Conservation (phyloP, 768 basidiomycete species). For the Psilocybe subaeruginosa region DNA sequence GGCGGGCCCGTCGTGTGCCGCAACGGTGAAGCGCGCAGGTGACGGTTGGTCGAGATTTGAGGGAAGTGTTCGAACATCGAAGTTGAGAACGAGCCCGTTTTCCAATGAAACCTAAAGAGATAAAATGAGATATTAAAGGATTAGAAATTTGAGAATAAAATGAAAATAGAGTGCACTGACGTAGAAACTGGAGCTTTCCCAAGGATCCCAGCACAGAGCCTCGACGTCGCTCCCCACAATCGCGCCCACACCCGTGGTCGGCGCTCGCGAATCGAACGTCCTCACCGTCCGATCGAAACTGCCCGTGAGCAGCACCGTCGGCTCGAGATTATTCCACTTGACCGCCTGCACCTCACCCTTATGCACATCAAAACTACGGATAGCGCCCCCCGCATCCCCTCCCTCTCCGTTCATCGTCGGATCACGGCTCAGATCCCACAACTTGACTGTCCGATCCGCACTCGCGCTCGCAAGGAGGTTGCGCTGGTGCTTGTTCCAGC, state of each 20-base stretch:
- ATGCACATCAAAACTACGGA: slow-evolving; percentile 85
- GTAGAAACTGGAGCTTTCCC: slow-evolving; percentile 86
- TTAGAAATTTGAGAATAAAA: not conserved
- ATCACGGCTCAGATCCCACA: slow-evolving; percentile 91
- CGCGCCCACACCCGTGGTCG: slow-evolving; percentile 81
- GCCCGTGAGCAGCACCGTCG: slow-evolving; percentile 89
- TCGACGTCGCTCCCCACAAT: slow-evolving; percentile 92
- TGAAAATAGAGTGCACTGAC: slow-evolving; percentile 47
- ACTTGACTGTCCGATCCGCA: slow-evolving; percentile 94
- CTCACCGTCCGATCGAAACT: slow-evolving; percentile 95
- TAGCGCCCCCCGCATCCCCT: slow-evolving; percentile 60
- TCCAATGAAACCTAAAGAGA: slow-evolving; percentile 84
- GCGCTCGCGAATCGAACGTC: slow-evolving; percentile 89
- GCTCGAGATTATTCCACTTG: slow-evolving; percentile 90
- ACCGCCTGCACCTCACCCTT: slow-evolving; percentile 96
- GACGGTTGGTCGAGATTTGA: slow-evolving; percentile 65
- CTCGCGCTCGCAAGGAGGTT: slow-evolving; percentile 90
- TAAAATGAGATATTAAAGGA: not conserved
- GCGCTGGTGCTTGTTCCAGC: slow-evolving; percentile 91
- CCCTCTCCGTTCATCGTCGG: slow-evolving; percentile 46
- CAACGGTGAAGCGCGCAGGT: slow-evolving; percentile 82
- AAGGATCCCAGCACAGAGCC: slow-evolving; percentile 94
- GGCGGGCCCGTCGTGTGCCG: slow-evolving; percentile 91
- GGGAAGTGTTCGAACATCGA: slow-evolving; percentile 84
- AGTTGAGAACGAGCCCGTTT: slow-evolving; percentile 92